phyloP scores from a whole-genome alignment of 352 stramenopile genomes.

The Pythium apleroticum region DNA sequence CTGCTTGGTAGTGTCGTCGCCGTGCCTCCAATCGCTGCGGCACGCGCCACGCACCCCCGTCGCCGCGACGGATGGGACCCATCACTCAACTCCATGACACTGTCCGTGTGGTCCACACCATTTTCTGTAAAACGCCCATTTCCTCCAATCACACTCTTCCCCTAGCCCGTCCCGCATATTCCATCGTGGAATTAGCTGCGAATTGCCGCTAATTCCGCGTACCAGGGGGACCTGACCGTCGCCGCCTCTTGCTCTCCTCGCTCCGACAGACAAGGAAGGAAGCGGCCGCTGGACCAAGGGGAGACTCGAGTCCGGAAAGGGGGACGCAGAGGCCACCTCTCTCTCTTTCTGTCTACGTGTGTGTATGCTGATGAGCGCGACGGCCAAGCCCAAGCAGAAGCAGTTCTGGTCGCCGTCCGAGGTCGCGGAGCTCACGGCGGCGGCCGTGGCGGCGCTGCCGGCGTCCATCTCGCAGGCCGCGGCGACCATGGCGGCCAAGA shows the following conservation, averaged over 20 bases:
- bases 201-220: neutral
- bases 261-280: slow-evolving; percentile 8
- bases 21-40: neutral
- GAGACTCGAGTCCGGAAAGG: neutral
- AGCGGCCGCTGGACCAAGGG: slow-evolving; percentile 5
- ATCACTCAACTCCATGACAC: slow-evolving; percentile 11
- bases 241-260: slow-evolving; percentile 10
- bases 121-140: slow-evolving; percentile 8
- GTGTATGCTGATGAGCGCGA: slow-evolving; percentile 1
- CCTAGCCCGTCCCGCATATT: slow-evolving; percentile 12
- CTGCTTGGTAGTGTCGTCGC: no score
- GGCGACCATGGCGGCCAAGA: slow-evolving; percentile 21
- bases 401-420: slow-evolving; percentile 72
- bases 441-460: slow-evolving; percentile 64
- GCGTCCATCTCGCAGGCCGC: slow-evolving; percentile 53
- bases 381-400: slow-evolving; percentile 48
- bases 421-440: slow-evolving; percentile 74
- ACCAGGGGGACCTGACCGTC: neutral
- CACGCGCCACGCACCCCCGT: neutral
- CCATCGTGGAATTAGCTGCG: neutral
- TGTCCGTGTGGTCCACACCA: slow-evolving; percentile 11
- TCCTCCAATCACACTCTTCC: slow-evolving; percentile 12
- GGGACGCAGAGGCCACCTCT: neutral
- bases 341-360: neutral
- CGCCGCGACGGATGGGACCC: neutral